Conservation (phyloP, 2,329 filamentous ascomycete genomes). For the Aspergillus sp. region DNA sequence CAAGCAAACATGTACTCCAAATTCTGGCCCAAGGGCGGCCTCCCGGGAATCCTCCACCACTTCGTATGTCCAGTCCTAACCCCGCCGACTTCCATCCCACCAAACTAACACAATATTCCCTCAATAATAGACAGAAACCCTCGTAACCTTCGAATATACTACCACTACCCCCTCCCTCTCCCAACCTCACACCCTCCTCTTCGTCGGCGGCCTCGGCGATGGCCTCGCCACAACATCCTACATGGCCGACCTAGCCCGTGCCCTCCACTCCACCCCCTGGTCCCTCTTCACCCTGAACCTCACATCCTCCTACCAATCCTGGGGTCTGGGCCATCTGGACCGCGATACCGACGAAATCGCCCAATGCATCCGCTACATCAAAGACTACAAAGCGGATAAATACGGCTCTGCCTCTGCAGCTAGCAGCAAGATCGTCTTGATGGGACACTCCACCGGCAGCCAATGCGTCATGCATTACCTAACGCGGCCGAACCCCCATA, state of each 20-base stretch:
- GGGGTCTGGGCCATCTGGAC: slow-evolving; percentile 54
- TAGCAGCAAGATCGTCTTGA: slow-evolving; percentile 58
- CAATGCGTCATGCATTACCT: slow-evolving; percentile 69
- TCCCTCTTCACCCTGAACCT: slow-evolving; percentile 52
- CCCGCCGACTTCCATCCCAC: not conserved
- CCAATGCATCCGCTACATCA: slow-evolving; percentile 53
- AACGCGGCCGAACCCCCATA: slow-evolving; percentile 45
- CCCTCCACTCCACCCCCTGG: slow-evolving; percentile 52
- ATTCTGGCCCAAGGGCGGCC: slow-evolving; percentile 18
- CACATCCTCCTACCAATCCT: slow-evolving; percentile 55
- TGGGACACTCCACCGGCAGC: slow-evolving; percentile 68
- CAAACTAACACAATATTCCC: slow-evolving; percentile 9
- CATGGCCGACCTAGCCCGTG: slow-evolving; percentile 48
- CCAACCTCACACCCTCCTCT: slow-evolving; percentile 54
- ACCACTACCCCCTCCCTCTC: slow-evolving; percentile 21
- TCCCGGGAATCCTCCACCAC: slow-evolving; percentile 39
- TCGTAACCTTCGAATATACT: slow-evolving; percentile 44
- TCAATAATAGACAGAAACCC: slow-evolving; percentile 29
- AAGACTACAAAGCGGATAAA: slow-evolving; percentile 31
- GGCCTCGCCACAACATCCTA: slow-evolving; percentile 57
- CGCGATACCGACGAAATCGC: slow-evolving; percentile 57
- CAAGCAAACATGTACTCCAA: not conserved
- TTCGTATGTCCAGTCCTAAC: slow-evolving; percentile 30
- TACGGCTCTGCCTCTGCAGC: slow-evolving; percentile 7
- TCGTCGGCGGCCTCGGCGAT: slow-evolving; percentile 60